Evolutionary conservation across 192 early-diverging fungal species (phyloP).

Genomic region (Mortierella hygrophila): DNA sequence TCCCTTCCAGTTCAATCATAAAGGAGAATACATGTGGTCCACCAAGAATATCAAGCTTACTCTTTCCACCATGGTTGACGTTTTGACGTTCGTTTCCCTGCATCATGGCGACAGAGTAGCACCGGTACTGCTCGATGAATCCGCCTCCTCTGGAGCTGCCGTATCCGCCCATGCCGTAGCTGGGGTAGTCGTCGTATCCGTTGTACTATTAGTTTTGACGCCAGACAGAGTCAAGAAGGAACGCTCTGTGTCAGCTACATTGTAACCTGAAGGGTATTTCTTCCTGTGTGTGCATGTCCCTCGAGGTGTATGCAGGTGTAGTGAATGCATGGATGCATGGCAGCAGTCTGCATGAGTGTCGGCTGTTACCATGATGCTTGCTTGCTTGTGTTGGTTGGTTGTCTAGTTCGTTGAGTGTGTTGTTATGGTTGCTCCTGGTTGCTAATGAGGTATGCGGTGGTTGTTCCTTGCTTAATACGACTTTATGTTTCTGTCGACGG

Average conservation of each 20-base stretch:
- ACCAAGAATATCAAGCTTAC: conserved; percentile 56
- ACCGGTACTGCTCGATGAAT: conserved; percentile 70
- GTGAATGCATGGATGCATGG: too few relatives aligned
- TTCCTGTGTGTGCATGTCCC: too few relatives aligned
- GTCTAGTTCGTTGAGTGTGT: too few relatives aligned
- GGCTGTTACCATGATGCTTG: too few relatives aligned
- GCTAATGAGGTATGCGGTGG: too few relatives aligned
- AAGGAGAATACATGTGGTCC: background rate
- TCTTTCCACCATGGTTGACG: conserved; percentile 86
- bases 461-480: too few relatives aligned
- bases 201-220: conserved; percentile 30
- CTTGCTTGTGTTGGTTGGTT: too few relatives aligned
- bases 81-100: conserved; percentile 78
- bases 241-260: background rate
- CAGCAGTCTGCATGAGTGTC: too few relatives aligned
- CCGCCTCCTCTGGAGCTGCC: conserved; percentile 49
- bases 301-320: too few relatives aligned
- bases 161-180: conserved; percentile 42
- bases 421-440: too few relatives aligned
- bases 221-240: background rate
- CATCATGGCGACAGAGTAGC: conserved; percentile 81
- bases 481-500: too few relatives aligned
- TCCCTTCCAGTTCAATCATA: background rate
- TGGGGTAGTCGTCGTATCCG: conserved; percentile 48
- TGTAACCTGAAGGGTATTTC: background rate